These are phyloP conservation scores for Chlamydomonas sphaeroides DNA, from an alignment of 139 green algal genomes.

Conservation along the genomic window DNA sequence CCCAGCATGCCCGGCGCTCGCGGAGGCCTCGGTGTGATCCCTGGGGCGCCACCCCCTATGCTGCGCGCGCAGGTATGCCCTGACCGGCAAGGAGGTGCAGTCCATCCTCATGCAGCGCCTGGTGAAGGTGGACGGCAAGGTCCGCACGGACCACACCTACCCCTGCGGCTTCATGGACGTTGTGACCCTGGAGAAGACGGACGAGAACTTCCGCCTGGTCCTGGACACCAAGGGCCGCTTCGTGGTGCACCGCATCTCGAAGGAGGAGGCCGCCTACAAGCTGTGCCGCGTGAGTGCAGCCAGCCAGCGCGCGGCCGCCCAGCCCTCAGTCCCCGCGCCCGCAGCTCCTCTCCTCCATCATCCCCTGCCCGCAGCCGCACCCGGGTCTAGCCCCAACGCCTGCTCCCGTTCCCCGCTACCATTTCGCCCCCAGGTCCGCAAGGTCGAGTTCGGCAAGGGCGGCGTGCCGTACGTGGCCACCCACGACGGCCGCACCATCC, in stretches of 20 bases:
- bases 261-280: constrained; percentile 98
- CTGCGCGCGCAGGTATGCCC: constrained; percentile 90
- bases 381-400: no score
- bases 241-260: constrained; percentile 95
- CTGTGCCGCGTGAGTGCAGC: constrained; percentile 95
- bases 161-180: constrained; percentile 99
- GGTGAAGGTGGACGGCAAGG: constrained; percentile 98
- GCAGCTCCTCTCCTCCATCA: no score
- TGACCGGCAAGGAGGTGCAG: constrained; percentile 96
- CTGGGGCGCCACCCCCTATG: no score
- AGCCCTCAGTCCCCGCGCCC: no score
- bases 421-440: constrained; percentile 9
- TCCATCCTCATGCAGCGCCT: constrained; percentile 98
- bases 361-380: no score
- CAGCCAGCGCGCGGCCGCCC: no score
- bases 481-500: constrained; percentile 97
- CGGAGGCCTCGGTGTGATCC: no score
- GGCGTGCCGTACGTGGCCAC: constrained; percentile 94
- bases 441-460: constrained; percentile 88
- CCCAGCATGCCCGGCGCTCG: no score
- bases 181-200: constrained; percentile 96
- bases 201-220: constrained; percentile 92
- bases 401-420: no score
- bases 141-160: constrained; percentile 95
- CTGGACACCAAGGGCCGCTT: constrained; percentile 99